Evolutionary conservation across 768 basidiomycete genomes (phyloP), one percentile per base, ranked within the genome.

Genomic region (Paxillus involutus): DNA sequence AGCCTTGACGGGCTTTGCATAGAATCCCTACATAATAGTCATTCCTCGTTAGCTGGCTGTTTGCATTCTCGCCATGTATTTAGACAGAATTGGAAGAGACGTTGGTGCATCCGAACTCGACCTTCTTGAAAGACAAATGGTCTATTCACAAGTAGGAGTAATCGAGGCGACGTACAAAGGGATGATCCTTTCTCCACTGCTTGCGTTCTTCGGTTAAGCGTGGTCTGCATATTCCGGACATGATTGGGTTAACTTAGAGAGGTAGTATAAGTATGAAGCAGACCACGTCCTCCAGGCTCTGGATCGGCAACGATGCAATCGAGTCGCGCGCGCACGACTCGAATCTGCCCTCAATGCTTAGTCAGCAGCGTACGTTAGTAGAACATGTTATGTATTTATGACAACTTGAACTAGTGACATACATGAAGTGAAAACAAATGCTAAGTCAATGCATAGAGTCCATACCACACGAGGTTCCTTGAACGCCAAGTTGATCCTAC

Each of bases 181-280:
- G 97, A 73, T 99, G 97, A 62, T 98, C 97, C 73, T 95, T 98
- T 55, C 97, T 76, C 97, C 97, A 99, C 66, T 95, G 92, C 75
- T 99, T 99, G 66, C 97, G 85, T 73, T 99, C 97, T 73, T 98
- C 97, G 29, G 94, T 84, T 14, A 99, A 80, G 64, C 97, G 88
- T 35, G 89, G 86, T 71, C 94, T 84, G 71, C 94, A 95, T 59
- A 98, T 96, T 56, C 93, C 94, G 49, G 92, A 88, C 92, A 94
- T 92, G 44, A 37, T 42, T 33, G 29, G 26, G 26, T 66, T 52
- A 14, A 44, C 39, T 36, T 17, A 19, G 40, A 39, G 51, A 53
- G 46, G 40, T 51, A 8, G 45, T 51, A 35, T 40, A 47, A 52
- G 14, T 21, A 36, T 30, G 33, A 16, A 37, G 29, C 30, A 48